Conservation (phyloP, 2,329 filamentous ascomycete species). For the Decorospora gaudefroyi region DNA sequence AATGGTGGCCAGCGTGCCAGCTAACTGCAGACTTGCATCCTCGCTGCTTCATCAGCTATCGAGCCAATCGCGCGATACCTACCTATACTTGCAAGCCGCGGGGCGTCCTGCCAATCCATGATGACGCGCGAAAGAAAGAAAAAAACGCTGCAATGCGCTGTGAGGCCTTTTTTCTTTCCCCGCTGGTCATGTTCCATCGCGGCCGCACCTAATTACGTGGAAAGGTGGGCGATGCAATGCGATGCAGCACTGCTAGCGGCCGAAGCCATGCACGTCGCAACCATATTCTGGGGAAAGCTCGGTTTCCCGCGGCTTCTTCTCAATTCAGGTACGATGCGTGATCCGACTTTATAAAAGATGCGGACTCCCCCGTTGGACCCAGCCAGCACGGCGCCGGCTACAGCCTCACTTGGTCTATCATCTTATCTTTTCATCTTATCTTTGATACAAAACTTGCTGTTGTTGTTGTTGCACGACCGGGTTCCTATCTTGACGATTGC, state of each 20-base stretch:
- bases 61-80: conserved; percentile 19
- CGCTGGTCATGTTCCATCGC: conserved; percentile 20
- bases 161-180: conserved; percentile 27
- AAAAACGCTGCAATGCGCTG: conserved; percentile 30
- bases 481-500: conserved; percentile 17
- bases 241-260: conserved; percentile 20
- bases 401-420: not conserved
- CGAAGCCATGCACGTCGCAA: conserved; percentile 9
- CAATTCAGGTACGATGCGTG: conserved; percentile 23
- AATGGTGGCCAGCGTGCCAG: too few relatives aligned
- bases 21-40: too few relatives aligned
- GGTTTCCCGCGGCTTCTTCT: conserved; percentile 21
- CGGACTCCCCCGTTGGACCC: too few relatives aligned
- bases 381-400: not conserved
- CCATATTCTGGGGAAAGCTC: conserved; percentile 23
- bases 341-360: too few relatives aligned
- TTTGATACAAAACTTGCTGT: conserved; percentile 3
- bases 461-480: conserved; percentile 15
- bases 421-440: conserved; percentile 6
- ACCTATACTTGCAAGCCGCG: conserved; percentile 19
- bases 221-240: conserved; percentile 25
- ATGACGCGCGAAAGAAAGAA: too few relatives aligned
- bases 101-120: conserved; percentile 5
- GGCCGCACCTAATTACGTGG: conserved; percentile 34
- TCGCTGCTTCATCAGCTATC: conserved; percentile 4